phyloP scores from a whole-genome alignment of 371 early-diverging fungal species.

The Mortierella sp. region DNA sequence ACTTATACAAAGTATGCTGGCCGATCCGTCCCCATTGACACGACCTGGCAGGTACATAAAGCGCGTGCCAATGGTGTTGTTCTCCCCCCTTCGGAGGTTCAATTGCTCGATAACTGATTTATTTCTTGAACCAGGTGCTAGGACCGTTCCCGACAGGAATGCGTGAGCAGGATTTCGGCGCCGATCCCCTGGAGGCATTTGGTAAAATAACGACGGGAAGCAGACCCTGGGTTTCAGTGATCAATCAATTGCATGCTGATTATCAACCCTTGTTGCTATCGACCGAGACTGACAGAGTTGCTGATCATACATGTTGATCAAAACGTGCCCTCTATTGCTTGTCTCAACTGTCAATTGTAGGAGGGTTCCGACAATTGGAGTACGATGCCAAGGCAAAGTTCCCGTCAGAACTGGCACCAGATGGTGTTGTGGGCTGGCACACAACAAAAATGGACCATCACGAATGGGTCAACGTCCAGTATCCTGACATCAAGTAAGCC shows the following conservation, averaged over 20 bases:
- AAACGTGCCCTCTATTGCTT: not conserved
- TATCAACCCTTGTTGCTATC: no score
- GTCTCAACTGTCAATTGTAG: not conserved
- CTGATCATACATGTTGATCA: not conserved
- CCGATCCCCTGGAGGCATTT: slow-evolving; percentile 76
- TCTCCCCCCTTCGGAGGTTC: not conserved
- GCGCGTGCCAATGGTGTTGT: not conserved
- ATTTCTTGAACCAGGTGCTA: slow-evolving; percentile 53
- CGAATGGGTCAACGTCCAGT: slow-evolving; percentile 56
- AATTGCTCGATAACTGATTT: not conserved
- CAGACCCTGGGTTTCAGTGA: not conserved
- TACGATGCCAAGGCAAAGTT: slow-evolving; percentile 63
- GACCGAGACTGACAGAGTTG: not conserved
- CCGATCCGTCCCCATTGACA: not conserved
- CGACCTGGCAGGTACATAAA: slow-evolving; percentile 19
- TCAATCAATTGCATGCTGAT: not conserved
- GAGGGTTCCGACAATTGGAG: slow-evolving; percentile 69
- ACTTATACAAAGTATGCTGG: not conserved
- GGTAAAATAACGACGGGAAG: slow-evolving; percentile 52
- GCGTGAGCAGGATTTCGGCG: slow-evolving; percentile 76
- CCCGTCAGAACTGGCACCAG: slow-evolving; percentile 75
- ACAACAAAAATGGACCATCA: slow-evolving; percentile 58
- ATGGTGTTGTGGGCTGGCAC: slow-evolving; percentile 71
- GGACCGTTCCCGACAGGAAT: slow-evolving; percentile 80
- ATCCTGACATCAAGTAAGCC: slow-evolving; percentile 61